Conservation (phyloP, 208 protist genomes). For the Leishmania guyanensis region DNA sequence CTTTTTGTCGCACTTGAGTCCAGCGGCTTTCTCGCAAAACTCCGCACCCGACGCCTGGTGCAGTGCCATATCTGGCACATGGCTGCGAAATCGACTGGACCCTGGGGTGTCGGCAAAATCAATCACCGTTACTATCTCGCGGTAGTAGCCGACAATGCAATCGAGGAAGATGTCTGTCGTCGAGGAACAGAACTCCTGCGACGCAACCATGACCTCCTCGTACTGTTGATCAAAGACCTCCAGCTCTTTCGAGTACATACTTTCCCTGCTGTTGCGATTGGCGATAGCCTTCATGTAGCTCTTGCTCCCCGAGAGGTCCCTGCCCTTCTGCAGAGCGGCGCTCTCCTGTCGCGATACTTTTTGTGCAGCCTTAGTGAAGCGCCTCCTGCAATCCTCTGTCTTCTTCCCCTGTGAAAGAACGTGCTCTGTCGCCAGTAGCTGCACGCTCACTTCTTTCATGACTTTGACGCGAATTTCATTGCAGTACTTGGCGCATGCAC, state of each 20-base stretch:
- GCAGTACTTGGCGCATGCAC: constrained; percentile 16
- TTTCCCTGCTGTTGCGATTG: constrained; percentile 16
- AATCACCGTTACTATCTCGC: constrained; percentile 16
- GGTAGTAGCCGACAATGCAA: constrained; percentile 28
- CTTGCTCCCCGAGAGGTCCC: constrained; percentile 15
- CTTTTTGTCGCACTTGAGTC: not conserved
- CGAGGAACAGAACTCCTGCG: constrained; percentile 19
- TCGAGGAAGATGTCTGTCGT: constrained; percentile 36
- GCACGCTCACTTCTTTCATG: constrained; percentile 10
- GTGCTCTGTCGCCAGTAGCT: not conserved
- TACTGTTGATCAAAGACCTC: constrained; percentile 31
- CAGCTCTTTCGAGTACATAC: constrained; percentile 4
- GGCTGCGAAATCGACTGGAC: not conserved
- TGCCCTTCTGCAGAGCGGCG: constrained; percentile 21
- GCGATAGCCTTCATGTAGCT: constrained; percentile 13
- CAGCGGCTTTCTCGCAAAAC: not conserved
- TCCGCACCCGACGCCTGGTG: not conserved
- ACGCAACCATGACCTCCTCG: constrained; percentile 12
- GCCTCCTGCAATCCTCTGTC: constrained; percentile 9
- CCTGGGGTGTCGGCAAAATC: constrained; percentile 12
- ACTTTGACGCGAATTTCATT: constrained; percentile 7
- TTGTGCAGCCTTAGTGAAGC: not conserved
- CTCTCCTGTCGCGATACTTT: constrained; percentile 6
- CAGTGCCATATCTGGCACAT: not conserved
- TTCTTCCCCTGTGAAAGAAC: constrained; percentile 20